Evolutionary conservation across 345 rosid genomes (phyloP), one percentile per base, ranked within the genome.

Genomic region (Moringa oleifera): DNA sequence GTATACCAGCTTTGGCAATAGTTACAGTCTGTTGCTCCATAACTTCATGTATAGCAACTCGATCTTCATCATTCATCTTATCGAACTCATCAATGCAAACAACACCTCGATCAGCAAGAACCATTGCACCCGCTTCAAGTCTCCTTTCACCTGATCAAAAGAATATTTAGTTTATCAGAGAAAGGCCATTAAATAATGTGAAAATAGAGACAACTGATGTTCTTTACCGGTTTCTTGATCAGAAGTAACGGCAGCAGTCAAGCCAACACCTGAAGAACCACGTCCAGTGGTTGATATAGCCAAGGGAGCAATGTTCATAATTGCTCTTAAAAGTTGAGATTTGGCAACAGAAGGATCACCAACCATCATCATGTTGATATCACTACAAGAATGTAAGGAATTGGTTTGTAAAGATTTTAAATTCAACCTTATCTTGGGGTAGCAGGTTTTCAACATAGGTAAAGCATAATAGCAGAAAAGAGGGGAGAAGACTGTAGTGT

Each of bases 21-120:
- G 97, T 94, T 69, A 94, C 99, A 18, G 99, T 94, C 78, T 94
- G 99, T 75, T 94, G 99, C 79, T 94, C 99, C 99, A 94, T 94
- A 63, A 94, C 99, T 75, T 94, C 99, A 60, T 94, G 99, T 70
- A 94, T 94, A 18, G 99, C 96, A 77, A 90, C 97, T 70, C 99
- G 91, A 81, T 94, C 99, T 79, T 81, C 93, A 70, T 94, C 99
- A 70, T 87, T 90, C 99, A 94, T 94, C 84, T 94, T 94, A 82
- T 94, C 99, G 70, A 94, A 94, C 81, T 94, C 99, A 51, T 90
- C 99, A 67, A 94, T 94, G 70, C 97, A 94, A 56, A 94, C 97
- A 56, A 90, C 85, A 73, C 99, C 99, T 77, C 88, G 77, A 73
- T 94, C 99, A 55, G 90, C 99, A 62, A 94, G 99, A 77, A 94